Conservation (phyloP, 768 basidiomycete species). For the Lactarius deliciosus region DNA sequence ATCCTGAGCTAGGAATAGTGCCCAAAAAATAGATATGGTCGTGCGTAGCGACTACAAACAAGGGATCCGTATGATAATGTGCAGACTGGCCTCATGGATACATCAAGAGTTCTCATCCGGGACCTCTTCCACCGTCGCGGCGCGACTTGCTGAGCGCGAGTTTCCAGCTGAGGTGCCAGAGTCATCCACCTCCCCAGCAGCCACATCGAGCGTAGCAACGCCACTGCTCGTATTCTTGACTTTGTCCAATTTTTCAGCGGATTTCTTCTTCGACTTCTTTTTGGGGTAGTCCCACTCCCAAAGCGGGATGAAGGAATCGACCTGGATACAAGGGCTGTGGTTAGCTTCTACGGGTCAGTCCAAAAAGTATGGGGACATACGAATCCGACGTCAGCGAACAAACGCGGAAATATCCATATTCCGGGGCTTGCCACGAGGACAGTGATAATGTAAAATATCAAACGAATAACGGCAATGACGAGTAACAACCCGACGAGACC, state of each 20-base stretch:
- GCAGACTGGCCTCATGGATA: neutral
- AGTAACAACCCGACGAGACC: conserved; percentile 90
- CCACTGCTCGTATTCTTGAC: conserved; percentile 41
- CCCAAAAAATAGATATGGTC: conserved; percentile 26
- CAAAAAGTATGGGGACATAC: conserved; percentile 51
- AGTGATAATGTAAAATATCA: conserved; percentile 95
- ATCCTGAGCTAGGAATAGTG: conserved; percentile 19
- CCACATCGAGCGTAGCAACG: conserved; percentile 41
- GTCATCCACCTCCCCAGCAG: conserved; percentile 42
- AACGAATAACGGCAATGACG: conserved; percentile 81
- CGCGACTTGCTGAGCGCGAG: conserved; percentile 37
- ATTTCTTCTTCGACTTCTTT: conserved; percentile 62
- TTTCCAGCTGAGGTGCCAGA: conserved; percentile 38
- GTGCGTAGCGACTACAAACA: conserved; percentile 14
- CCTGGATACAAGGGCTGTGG: conserved; percentile 45
- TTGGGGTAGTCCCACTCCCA: conserved; percentile 95
- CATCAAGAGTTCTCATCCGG: conserved; percentile 35
- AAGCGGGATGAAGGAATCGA: conserved; percentile 94
- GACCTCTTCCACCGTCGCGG: conserved; percentile 37
- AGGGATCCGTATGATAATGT: conserved; percentile 1
- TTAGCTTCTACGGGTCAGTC: conserved; percentile 4
- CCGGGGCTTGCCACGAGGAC: conserved; percentile 81
- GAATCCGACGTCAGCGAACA: conserved; percentile 98
- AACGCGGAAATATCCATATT: conserved; percentile 98
- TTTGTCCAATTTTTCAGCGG: conserved; percentile 50